Base-by-base conservation (phyloP, 148 eudicot species). In the Rhododendron vialii region DNA sequence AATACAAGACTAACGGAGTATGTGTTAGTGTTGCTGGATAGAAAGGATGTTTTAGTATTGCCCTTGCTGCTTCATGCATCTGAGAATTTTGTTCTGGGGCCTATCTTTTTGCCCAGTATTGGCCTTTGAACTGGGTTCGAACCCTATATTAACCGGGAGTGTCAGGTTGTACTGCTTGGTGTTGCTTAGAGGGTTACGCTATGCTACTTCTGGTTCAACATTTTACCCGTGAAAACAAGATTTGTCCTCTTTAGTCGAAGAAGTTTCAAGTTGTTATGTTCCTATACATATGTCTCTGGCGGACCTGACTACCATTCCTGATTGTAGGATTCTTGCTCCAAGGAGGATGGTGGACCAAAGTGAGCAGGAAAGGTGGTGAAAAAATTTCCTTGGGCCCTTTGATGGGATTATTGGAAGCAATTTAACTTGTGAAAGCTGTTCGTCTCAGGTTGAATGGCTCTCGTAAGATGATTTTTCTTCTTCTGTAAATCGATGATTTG, bases 341-440 rank as follows among this genome's bases (percentile, higher is more conserved):
- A 82, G 87, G 83, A 91, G 86, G 67, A 86, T 78, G 55, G 78
- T 82, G 59, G 90, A 82, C 43, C 85, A 81, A 53, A 91, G 85
- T 87, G 95, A 92, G 86, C 89, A 80, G 71, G 90, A 85, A 85
- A 95, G 95, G 90, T 96, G 98, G 99, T 84, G 55, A 85, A 87
- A 87, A 78, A 89, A 80, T 83, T 92, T 92, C 83, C 89, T 95
- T 87, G 98, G 96, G 71, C 98, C 98, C 79, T 94, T 95, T 90
- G 93, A 96, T 85, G 98, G 98, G 90, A 93, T 95, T 55, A 88
- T 96, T 79, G 88, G 98, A 79, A 96, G 98, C 90, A 84, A 89
- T 77, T 90, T 95, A 85, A 88, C 90, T 81, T 96, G 98, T 85
- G 92, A 88, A 85, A 95, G 98, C 88, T 95, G 99, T 90, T 92